A percentile compares a stretch with the other conserved stretches of the same genome.
These are phyloP conservation scores for Fusarium fracticaudum DNA, from an alignment of 2,329 filamentous ascomycete species.

Conservation along the genomic window DNA sequence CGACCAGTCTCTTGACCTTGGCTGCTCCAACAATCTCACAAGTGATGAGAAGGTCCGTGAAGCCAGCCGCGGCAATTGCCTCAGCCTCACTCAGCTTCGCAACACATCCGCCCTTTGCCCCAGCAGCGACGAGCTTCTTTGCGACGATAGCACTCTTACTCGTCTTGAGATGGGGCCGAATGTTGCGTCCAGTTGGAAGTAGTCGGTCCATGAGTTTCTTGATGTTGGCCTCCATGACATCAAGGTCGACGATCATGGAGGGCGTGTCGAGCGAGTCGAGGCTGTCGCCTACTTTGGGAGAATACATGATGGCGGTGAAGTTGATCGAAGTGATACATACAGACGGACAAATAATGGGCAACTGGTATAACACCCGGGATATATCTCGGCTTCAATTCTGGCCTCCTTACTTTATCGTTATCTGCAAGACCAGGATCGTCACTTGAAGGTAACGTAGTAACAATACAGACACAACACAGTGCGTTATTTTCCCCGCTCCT, in stretches of 20 bases:
- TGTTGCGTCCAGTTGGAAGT: conserved; percentile 51
- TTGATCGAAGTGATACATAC: not conserved
- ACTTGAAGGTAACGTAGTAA: conserved; percentile 10
- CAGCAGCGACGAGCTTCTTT: conserved; percentile 20
- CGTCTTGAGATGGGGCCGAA: conserved; percentile 32
- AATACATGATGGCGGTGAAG: not conserved
- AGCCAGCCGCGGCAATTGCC: conserved; percentile 24
- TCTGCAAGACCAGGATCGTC: not conserved
- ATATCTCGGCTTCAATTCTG: conserved; percentile 1
- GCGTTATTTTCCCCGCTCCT: not conserved
- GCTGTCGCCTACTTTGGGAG: conserved; percentile 12
- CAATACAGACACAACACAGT: not conserved
- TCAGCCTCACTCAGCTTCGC: conserved; percentile 33
- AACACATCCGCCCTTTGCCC: conserved; percentile 29
- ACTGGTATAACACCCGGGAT: no score
- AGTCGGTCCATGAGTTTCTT: conserved; percentile 56
- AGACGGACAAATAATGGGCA: not conserved
- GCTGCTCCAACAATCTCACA: conserved; percentile 24
- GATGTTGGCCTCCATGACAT: conserved; percentile 62
- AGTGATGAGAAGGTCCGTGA: conserved; percentile 33
- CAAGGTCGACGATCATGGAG: conserved; percentile 64
- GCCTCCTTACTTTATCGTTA: not conserved
- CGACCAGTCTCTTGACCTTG: conserved; percentile 21
- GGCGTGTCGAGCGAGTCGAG: conserved; percentile 58
- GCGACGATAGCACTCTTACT: conserved; percentile 25